These are phyloP conservation scores for Metarhizium brunneum DNA, from an alignment of 2,329 filamentous ascomycete genomes.

Conservation along the genomic window DNA sequence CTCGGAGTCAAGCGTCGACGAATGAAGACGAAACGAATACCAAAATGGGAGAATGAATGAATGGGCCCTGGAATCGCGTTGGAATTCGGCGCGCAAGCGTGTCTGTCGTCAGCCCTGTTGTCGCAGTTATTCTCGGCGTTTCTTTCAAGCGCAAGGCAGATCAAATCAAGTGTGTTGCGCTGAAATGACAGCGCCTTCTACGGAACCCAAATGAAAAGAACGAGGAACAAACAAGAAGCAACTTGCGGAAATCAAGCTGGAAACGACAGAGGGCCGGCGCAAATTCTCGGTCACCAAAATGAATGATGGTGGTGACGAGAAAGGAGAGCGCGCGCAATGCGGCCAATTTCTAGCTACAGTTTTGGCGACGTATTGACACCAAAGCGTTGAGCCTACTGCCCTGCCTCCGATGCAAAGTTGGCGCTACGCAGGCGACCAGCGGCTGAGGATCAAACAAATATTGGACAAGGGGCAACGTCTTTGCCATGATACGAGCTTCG, in stretches of 20 bases:
- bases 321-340: neutral
- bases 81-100: neutral
- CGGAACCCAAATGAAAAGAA: neutral
- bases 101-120: neutral
- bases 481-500: neutral
- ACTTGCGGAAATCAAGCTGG: neutral
- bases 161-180: neutral
- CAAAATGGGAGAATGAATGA: neutral
- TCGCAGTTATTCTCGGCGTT: neutral
- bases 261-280: neutral
- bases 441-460: neutral
- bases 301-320: neutral
- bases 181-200: neutral
- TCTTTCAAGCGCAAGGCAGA: neutral
- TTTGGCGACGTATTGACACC: neutral
- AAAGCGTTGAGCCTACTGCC: neutral
- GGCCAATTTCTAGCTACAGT: neutral
- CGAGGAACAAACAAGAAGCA: neutral
- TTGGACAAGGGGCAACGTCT: neutral
- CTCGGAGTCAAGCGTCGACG: neutral
- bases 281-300: neutral
- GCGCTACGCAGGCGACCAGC: neutral
- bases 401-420: neutral
- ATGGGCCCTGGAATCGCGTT: neutral
- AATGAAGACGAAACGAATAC: neutral